These are phyloP conservation scores for Populus euphratica DNA, from an alignment of 345 rosid genomes.

Conservation along the genomic window DNA sequence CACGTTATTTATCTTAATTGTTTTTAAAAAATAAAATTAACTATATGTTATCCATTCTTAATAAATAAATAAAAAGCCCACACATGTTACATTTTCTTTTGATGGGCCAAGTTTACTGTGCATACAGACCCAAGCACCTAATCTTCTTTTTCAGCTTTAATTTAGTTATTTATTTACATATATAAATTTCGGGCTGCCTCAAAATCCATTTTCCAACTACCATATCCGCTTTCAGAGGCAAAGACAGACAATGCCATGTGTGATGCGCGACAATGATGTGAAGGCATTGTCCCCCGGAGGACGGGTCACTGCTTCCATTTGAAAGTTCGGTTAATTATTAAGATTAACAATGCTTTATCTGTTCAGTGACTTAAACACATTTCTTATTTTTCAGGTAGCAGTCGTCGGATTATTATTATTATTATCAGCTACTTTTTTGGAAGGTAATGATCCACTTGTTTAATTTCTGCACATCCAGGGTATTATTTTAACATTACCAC, in stretches of 20 bases:
- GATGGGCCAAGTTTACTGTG: too few relatives aligned
- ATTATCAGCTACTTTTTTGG: neutral
- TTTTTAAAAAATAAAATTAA: too few relatives aligned
- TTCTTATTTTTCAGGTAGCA: neutral
- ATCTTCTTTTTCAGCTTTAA: too few relatives aligned
- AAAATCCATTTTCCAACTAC: neutral
- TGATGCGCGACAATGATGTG: neutral
- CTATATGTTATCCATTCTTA: accelerated
- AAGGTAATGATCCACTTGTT: neutral
- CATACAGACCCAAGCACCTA: too few relatives aligned
- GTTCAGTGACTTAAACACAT: neutral
- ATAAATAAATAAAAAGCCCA: too few relatives aligned
- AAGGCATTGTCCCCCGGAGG: neutral
- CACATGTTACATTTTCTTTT: too few relatives aligned
- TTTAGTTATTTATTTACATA: too few relatives aligned
- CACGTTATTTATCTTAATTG: accelerated
- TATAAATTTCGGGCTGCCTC: neutral
- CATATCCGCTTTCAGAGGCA: too few relatives aligned
- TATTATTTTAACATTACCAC: too few relatives aligned
- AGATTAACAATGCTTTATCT: neutral
- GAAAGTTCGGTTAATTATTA: neutral
- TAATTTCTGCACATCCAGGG: neutral
- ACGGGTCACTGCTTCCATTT: neutral
- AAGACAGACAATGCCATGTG: neutral
- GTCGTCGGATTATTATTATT: neutral